phyloP scores from a whole-genome alignment of 345 rosid genomes.

The Syzygium grande region DNA sequence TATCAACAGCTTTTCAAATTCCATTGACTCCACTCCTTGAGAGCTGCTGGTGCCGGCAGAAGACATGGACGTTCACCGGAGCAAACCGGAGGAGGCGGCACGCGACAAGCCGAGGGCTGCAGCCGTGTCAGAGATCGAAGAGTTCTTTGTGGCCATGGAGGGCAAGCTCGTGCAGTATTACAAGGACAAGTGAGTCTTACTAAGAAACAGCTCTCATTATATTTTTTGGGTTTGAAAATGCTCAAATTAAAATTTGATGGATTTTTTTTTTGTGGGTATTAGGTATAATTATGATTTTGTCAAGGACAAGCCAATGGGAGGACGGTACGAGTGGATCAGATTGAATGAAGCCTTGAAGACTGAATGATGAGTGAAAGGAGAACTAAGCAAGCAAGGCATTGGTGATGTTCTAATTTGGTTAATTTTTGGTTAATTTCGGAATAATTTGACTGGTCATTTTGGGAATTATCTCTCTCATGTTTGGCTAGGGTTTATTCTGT shows the following conservation, averaged over 20 bases:
- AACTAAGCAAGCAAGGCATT: not conserved
- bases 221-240: not conserved
- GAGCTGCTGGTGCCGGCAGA: not conserved
- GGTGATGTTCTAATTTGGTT: not conserved
- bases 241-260: not conserved
- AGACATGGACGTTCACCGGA: not conserved
- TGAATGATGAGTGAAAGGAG: conserved; percentile 6
- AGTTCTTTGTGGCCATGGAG: conserved; percentile 48
- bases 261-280: not conserved
- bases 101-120: not conserved
- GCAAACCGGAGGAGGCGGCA: not conserved
- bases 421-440: not conserved
- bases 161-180: conserved; percentile 25
- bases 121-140: conserved; percentile 31
- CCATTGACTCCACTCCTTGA: not conserved
- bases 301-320: conserved; percentile 22
- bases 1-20: not conserved
- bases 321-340: conserved; percentile 54
- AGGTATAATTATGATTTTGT: conserved; percentile 28
- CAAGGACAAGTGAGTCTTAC: conserved; percentile 35
- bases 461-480: not conserved
- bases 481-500: not conserved
- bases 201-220: not conserved
- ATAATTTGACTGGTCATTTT: not conserved
- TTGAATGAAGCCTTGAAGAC: conserved; percentile 9